Evolutionary conservation across 139 green algal species (phyloP).

Genomic region (Spirogloea muscicola): DNA sequence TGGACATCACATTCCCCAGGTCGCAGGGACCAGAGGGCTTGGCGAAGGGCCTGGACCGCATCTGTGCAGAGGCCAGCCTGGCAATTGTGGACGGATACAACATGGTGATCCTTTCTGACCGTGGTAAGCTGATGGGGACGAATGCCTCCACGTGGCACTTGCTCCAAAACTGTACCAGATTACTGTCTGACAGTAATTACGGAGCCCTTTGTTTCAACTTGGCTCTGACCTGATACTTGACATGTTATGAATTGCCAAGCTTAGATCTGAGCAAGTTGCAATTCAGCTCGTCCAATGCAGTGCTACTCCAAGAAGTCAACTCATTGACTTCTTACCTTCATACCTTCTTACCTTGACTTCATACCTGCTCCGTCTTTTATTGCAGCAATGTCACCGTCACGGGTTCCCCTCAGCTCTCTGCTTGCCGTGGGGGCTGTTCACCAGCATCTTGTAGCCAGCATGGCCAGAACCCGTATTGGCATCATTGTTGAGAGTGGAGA

Average conservation of each 20-base stretch:
- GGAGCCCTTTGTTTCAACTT: no score
- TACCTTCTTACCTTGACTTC: slow-evolving; percentile 53
- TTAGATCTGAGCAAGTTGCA: no score
- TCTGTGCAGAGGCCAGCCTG: slow-evolving; percentile 62
- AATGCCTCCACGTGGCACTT: no score
- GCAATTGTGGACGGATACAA: slow-evolving; percentile 68
- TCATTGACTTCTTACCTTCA: neutral
- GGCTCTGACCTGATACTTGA: no score
- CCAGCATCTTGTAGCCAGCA: slow-evolving; percentile 68
- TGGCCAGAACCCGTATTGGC: slow-evolving; percentile 61
- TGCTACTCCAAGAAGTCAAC: no score
- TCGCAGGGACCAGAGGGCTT: slow-evolving; percentile 69
- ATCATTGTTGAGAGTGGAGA: slow-evolving; percentile 80
- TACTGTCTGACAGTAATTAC: no score
- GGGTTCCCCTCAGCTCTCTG: slow-evolving; percentile 74
- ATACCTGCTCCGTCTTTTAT: slow-evolving; percentile 57
- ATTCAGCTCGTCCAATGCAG: no score
- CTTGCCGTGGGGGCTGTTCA: slow-evolving; percentile 80
- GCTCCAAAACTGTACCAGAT: no score
- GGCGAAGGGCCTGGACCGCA: slow-evolving; percentile 57
- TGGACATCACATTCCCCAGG: slow-evolving; percentile 82
- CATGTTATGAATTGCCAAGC: no score
- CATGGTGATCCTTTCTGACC: slow-evolving; percentile 73
- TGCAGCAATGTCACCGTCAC: slow-evolving; percentile 47
- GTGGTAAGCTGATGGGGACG: slow-evolving; percentile 34